A percentile compares a stretch with the other conserved stretches of the same genome.
These are phyloP conservation scores for Epichloe uncinata DNA, from an alignment of 2,329 filamentous ascomycete genomes.

Conservation along the genomic window DNA sequence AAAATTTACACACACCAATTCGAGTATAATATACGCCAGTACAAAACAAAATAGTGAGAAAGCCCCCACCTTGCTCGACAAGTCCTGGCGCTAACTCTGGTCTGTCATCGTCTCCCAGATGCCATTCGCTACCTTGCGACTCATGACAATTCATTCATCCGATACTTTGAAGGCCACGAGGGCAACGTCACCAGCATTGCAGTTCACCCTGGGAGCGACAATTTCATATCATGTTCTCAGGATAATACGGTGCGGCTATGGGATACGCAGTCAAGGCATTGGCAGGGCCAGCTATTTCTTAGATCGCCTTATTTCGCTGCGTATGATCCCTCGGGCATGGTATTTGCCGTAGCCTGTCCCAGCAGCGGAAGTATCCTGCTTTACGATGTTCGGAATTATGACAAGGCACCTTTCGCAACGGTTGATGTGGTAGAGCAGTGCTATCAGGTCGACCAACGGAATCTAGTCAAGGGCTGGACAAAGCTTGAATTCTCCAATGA, in stretches of 20 bases:
- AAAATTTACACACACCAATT: slow-evolving; percentile 83
- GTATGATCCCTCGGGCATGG: slow-evolving; percentile 82
- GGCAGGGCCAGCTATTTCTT: slow-evolving; percentile 68
- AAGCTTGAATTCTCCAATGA: slow-evolving; percentile 94
- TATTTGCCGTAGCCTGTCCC: slow-evolving; percentile 82
- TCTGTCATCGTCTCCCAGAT: slow-evolving; percentile 34
- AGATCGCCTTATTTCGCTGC: slow-evolving; percentile 70
- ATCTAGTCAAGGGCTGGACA: slow-evolving; percentile 62
- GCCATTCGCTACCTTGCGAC: slow-evolving; percentile 77
- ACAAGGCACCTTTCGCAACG: slow-evolving; percentile 75
- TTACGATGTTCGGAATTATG: slow-evolving; percentile 88
- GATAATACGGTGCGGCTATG: slow-evolving; percentile 89
- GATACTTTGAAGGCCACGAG: slow-evolving; percentile 89
- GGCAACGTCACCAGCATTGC: slow-evolving; percentile 70
- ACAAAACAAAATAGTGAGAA: slow-evolving; percentile 76
- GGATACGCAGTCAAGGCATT: slow-evolving; percentile 71
- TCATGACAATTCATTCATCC: slow-evolving; percentile 91
- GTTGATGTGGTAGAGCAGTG: slow-evolving; percentile 62
- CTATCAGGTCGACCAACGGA: slow-evolving; percentile 36
- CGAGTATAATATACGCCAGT: slow-evolving; percentile 87
- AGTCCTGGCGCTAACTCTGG: slow-evolving; percentile 2
- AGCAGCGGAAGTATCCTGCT: slow-evolving; percentile 67
- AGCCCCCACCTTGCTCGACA: background rate
- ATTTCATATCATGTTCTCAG: slow-evolving; percentile 81
- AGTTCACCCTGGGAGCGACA: slow-evolving; percentile 75